phyloP scores from a whole-genome alignment of 2,329 filamentous ascomycete species.

The Exophiala mesophila region DNA sequence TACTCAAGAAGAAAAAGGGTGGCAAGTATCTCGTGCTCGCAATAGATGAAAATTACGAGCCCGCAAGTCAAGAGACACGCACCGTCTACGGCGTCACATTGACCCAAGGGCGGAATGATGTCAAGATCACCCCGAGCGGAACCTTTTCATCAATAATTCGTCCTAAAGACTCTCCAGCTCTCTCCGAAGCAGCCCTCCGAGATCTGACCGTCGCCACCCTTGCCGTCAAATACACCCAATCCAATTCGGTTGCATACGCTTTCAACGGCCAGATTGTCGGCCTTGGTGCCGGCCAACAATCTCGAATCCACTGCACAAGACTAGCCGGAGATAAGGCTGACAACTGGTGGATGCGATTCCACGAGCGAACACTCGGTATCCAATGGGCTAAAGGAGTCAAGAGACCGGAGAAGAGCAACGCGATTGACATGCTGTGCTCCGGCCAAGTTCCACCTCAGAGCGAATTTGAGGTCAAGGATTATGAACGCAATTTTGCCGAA shows the following conservation, averaged over 20 bases:
- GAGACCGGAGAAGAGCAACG: slow-evolving; percentile 95
- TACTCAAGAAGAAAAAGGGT: slow-evolving; percentile 96
- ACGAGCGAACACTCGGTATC: slow-evolving; percentile 78
- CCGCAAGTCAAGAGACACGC: slow-evolving; percentile 68
- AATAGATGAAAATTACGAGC: slow-evolving; percentile 83
- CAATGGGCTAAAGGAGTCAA: slow-evolving; percentile 98
- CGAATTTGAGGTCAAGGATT: slow-evolving; percentile 78
- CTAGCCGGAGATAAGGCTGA: slow-evolving; percentile 97
- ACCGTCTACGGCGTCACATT: slow-evolving; percentile 88
- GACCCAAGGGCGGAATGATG: slow-evolving; percentile 87
- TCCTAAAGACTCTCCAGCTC: slow-evolving; percentile 67
- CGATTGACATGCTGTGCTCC: slow-evolving; percentile 90
- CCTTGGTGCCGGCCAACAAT: slow-evolving; percentile 93
- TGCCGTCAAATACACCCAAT: slow-evolving; percentile 96
- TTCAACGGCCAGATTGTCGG: slow-evolving; percentile 90
- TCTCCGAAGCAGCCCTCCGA: slow-evolving; percentile 76
- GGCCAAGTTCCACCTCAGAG: slow-evolving; percentile 73
- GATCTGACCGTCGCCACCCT: slow-evolving; percentile 95
- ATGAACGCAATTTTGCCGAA: slow-evolving; percentile 84
- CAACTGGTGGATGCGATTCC: slow-evolving; percentile 99
- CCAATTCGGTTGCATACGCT: slow-evolving; percentile 98
- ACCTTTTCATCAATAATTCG: slow-evolving; percentile 83
- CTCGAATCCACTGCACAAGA: slow-evolving; percentile 95
- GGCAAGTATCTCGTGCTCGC: slow-evolving; percentile 94
- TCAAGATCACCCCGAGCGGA: slow-evolving; percentile 70